phyloP scores from a whole-genome alignment of 2,329 filamentous ascomycete genomes.

The Aspergillus sp. region DNA sequence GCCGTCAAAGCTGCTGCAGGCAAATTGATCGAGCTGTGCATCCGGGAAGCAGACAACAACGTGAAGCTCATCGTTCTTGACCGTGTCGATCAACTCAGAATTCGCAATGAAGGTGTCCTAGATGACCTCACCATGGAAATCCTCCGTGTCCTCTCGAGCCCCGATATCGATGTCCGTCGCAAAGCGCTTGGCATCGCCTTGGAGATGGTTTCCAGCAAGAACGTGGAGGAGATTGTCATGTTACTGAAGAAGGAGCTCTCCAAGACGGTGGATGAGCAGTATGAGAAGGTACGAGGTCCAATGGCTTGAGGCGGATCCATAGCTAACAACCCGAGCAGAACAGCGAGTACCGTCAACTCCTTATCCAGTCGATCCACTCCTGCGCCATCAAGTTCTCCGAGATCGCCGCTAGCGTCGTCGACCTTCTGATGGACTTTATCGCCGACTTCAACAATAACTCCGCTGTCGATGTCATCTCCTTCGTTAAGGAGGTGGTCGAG shows the following conservation, averaged over 20 bases:
- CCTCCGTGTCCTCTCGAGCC: slow-evolving; percentile 86
- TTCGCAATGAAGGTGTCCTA: slow-evolving; percentile 84
- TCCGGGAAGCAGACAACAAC: slow-evolving; percentile 98
- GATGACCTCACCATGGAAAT: slow-evolving; percentile 98
- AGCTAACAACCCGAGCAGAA: slow-evolving; percentile 52
- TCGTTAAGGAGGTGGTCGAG: slow-evolving; percentile 98
- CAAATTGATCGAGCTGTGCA: slow-evolving; percentile 95
- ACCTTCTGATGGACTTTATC: slow-evolving; percentile 97
- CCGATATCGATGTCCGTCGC: slow-evolving; percentile 90
- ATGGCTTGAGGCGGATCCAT: background rate
- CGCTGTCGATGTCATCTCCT: slow-evolving; percentile 95
- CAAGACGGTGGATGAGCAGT: slow-evolving; percentile 97
- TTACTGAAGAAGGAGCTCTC: slow-evolving; percentile 95
- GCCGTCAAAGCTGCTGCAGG: slow-evolving; percentile 93
- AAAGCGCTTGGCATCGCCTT: slow-evolving; percentile 88
- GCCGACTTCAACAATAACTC: slow-evolving; percentile 97
- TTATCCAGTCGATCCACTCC: slow-evolving; percentile 96
- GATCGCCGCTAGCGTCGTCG: slow-evolving; percentile 93
- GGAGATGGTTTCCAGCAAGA: slow-evolving; percentile 98
- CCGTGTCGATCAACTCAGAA: slow-evolving; percentile 81
- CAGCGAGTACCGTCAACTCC: slow-evolving; percentile 85
- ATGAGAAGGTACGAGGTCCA: slow-evolving; percentile 67
- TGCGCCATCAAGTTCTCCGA: slow-evolving; percentile 99
- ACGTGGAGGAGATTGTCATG: slow-evolving; percentile 95
- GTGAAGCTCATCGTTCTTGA: slow-evolving; percentile 98